phyloP scores from a whole-genome alignment of 805 yeast species.

The Grigorovia jiainica region DNA sequence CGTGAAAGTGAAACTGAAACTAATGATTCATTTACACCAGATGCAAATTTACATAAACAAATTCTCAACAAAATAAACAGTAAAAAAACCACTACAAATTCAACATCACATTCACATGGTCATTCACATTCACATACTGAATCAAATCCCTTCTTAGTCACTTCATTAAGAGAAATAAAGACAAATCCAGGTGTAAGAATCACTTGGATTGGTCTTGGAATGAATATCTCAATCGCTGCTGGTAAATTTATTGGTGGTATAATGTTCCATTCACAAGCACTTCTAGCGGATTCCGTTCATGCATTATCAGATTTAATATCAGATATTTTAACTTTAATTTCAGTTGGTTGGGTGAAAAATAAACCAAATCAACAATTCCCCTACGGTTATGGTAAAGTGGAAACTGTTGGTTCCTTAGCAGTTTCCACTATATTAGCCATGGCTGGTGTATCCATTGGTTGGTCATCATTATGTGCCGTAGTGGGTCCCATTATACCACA shows the following conservation, averaged over 20 bases:
- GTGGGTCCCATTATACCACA: constrained; percentile 61
- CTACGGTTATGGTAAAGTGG: constrained; percentile 85
- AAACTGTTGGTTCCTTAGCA: constrained; percentile 82
- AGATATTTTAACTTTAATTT: constrained; percentile 79
- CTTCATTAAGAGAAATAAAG: constrained; percentile 36
- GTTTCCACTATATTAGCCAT: constrained; percentile 74
- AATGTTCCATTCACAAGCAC: constrained; percentile 87
- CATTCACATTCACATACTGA: constrained; percentile 31
- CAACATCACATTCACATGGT: constrained; percentile 12
- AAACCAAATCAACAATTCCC: constrained; percentile 59
- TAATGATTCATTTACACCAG: constrained; percentile 33
- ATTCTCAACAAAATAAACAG: constrained; percentile 7
- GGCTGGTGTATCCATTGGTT: constrained; percentile 89
- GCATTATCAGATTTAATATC: constrained; percentile 85
- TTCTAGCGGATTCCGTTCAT: constrained; percentile 90
- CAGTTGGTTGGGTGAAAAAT: constrained; percentile 67
- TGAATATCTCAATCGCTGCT: constrained; percentile 76
- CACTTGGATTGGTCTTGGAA: constrained; percentile 82
- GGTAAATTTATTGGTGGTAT: constrained; percentile 86
- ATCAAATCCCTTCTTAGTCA: constrained; percentile 26
- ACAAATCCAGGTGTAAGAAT: constrained; percentile 83
- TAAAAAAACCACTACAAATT: neutral
- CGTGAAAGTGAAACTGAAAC: constrained; percentile 35
- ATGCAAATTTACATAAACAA: constrained; percentile 15
- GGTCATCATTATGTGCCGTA: constrained; percentile 64